phyloP scores from a whole-genome alignment of 225 moss, liverwort and hornwort genomes.

The Polytrichum commune region DNA sequence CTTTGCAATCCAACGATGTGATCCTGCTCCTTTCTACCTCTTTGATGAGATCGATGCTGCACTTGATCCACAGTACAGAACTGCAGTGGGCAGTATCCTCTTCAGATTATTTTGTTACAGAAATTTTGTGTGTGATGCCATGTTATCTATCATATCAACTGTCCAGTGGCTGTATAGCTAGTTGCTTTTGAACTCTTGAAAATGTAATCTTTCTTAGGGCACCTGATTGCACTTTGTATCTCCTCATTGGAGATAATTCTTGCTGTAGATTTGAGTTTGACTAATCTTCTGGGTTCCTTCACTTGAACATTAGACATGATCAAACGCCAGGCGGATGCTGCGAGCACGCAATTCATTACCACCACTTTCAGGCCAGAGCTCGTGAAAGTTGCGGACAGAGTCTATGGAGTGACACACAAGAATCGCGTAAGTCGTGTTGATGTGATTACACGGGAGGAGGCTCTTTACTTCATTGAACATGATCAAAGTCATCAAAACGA shows the following conservation, averaged over 20 bases:
- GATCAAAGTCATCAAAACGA: conserved; percentile 78
- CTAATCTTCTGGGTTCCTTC: conserved; percentile 18
- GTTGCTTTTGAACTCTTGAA: background rate
- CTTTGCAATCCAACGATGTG: conserved; percentile 70
- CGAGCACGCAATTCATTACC: conserved; percentile 84
- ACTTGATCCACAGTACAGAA: conserved; percentile 61
- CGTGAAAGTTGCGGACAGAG: conserved; percentile 84
- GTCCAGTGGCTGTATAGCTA: too few relatives aligned
- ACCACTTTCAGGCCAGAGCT: conserved; percentile 89
- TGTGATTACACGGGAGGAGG: conserved; percentile 69
- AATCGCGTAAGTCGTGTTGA: conserved; percentile 88
- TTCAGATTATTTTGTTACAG: background rate
- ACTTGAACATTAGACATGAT: conserved; percentile 62
- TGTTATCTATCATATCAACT: too few relatives aligned
- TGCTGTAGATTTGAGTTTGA: background rate
- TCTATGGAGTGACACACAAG: conserved; percentile 89
- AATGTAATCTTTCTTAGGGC: background rate
- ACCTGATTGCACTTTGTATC: background rate
- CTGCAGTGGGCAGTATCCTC: conserved; percentile 62
- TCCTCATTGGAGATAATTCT: background rate
- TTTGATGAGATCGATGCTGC: conserved; percentile 90
- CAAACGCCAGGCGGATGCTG: conserved; percentile 85
- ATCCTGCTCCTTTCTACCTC: conserved; percentile 70
- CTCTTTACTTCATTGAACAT: conserved; percentile 76
- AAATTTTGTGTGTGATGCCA: too few relatives aligned